A percentile compares a stretch with the other conserved stretches of the same genome.
Conservation (phyloP, 768 basidiomycete genomes). For the Calvatia gigantea region DNA sequence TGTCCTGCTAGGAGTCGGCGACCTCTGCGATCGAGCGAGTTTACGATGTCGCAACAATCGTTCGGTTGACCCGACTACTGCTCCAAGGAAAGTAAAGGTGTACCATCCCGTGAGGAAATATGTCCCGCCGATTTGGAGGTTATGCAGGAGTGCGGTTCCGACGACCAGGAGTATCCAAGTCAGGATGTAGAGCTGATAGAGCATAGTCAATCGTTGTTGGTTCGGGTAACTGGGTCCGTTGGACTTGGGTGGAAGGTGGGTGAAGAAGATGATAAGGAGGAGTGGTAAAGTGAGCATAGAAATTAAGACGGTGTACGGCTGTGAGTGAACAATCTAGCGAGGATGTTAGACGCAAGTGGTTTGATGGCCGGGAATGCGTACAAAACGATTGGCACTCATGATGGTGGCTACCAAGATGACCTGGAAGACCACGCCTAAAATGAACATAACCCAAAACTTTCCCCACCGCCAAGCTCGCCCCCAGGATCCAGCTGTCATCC, state of each 20-base stretch:
- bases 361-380: conserved; percentile 27
- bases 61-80: conserved; percentile 28
- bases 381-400: conserved; percentile 51
- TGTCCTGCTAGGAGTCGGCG: conserved; percentile 5
- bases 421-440: conserved; percentile 39
- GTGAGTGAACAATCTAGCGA: conserved; percentile 27
- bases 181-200: conserved; percentile 51
- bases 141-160: conserved; percentile 30
- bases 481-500: not conserved
- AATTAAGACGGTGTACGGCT: conserved; percentile 44
- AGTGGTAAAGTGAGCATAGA: conserved; percentile 44
- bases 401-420: conserved; percentile 40
- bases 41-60: not conserved
- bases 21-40: conserved; percentile 2
- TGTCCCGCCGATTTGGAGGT: conserved; percentile 41
- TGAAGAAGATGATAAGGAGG: conserved; percentile 36
- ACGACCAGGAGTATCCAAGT: conserved; percentile 57
- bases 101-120: conserved; percentile 62
- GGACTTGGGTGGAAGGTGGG: conserved; percentile 23
- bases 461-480: conserved; percentile 38
- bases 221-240: conserved; percentile 26
- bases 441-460: conserved; percentile 53
- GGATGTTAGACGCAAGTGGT: not conserved
- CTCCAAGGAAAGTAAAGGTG: conserved; percentile 35
- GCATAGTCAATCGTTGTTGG: conserved; percentile 47